Evolutionary conservation across 192 early-diverging fungal genomes (phyloP).

Genomic region (Podochytrium sp.): DNA sequence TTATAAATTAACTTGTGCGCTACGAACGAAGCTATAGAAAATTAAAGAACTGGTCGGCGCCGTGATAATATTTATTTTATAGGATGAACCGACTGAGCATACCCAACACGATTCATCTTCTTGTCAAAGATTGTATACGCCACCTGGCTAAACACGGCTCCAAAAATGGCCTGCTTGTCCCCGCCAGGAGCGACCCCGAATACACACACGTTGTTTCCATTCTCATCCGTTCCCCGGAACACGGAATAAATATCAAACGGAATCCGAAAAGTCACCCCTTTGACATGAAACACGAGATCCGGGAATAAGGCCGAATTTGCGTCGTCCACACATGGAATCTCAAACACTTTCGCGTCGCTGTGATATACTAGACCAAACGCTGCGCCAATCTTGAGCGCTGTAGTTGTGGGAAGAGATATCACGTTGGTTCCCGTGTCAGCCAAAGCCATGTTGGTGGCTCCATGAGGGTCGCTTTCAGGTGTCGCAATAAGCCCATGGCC

Average conservation of each 20-base stretch:
- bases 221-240: background rate
- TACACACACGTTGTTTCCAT: background rate
- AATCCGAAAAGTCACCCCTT: background rate
- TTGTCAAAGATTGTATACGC: background rate
- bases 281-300: background rate
- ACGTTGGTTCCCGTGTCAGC: conserved; percentile 23
- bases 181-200: background rate
- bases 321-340: background rate
- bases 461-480: background rate
- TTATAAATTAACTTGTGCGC: no score
- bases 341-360: background rate
- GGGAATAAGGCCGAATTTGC: conserved; percentile 5
- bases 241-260: background rate
- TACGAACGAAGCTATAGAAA: no score
- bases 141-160: background rate
- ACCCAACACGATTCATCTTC: background rate
- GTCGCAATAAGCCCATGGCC: background rate
- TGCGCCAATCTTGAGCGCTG: background rate
- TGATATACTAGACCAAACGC: background rate
- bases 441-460: background rate
- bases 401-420: background rate
- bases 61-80: background rate
- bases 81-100: background rate
- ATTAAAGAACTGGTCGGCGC: no score
- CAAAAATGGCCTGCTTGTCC: background rate